Evolutionary conservation across 176 grass and related monocot species (phyloP), one percentile per base, ranked within the genome.

Genomic region (Neostapfia colusana): DNA sequence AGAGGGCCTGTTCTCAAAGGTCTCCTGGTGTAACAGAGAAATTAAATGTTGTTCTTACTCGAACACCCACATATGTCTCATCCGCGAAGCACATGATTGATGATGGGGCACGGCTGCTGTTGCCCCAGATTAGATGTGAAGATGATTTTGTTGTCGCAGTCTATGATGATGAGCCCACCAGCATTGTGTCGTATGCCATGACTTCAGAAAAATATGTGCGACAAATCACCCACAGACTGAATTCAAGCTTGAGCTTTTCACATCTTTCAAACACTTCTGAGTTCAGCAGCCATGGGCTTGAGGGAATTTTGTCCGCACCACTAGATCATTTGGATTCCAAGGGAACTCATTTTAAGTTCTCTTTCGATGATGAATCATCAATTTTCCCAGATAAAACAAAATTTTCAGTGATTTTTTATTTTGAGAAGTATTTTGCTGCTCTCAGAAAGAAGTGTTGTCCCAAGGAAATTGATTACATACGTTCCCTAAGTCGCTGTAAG

Each of bases 91-190:
- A 75, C 58, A 86, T 92, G 39, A 63, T 85, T 10, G 58, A 79
- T 72, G 91, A 92, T 76, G 89, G 89, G 65, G 89, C 85, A 60
- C 87, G 95, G 18, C 64, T 99, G 51, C 83, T 98, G 40, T 75
- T 91, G 41, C 89, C 95, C 50, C 91, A 91, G 77, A 83, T 57
- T 75, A 70, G 84, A 41, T 85, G 62, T 67, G 83, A 87, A 76
- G 68, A 92, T 77, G 82, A 77, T 53, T 69, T 83, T 4, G n/a
- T n/a, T n/a, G 57, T 94, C 74, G 91, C 89, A 77, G 89, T 99
- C 23, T 99, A 99, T 81, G 95, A 99, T 81, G 89, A 95, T 86
- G 95, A 99, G 74, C 95, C 95, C 28, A 92, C 91, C 54, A 99
- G 95, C 61, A 99, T 99, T 76, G 81, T 99, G 59, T 93, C 95